phyloP scores from a whole-genome alignment of 495 filamentous ascomycete species.

The Xylaria venustula region DNA sequence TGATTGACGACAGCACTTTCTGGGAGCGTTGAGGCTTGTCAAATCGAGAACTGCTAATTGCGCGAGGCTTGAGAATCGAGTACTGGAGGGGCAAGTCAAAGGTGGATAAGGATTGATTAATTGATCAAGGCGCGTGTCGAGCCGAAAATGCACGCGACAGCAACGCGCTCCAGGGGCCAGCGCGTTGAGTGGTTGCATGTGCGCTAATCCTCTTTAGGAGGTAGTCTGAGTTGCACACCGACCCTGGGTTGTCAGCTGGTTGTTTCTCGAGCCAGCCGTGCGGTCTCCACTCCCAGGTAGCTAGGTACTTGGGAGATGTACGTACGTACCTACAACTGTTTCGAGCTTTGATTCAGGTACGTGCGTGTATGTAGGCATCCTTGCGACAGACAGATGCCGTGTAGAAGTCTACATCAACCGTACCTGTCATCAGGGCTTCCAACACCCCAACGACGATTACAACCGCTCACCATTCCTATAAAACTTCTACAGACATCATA shows the following conservation, averaged over 20 bases:
- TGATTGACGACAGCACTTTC: too few relatives aligned
- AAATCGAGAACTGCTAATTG: too few relatives aligned
- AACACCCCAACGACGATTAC: too few relatives aligned
- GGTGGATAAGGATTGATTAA: slow-evolving; percentile 19
- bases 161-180: slow-evolving; percentile 6
- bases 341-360: too few relatives aligned
- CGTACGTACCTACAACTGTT: too few relatives aligned
- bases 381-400: slow-evolving; percentile 7
- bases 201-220: background rate
- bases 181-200: slow-evolving; percentile 33
- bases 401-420: too few relatives aligned
- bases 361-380: too few relatives aligned
- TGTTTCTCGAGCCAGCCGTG: background rate
- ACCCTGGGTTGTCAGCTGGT: background rate
- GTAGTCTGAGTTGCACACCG: too few relatives aligned
- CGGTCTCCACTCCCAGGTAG: slow-evolving; percentile 2
- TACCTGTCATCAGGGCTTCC: too few relatives aligned
- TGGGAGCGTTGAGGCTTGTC: too few relatives aligned
- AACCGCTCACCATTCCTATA: too few relatives aligned
- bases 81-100: slow-evolving; percentile 21
- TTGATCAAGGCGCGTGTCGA: background rate
- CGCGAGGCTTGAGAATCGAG: slow-evolving; percentile 3
- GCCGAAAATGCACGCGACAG: background rate
- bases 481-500: too few relatives aligned
- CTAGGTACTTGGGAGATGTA: background rate